Conservation (phyloP, 1,284 basidiomycete species). For the Cutaneotrichosporon dermatis region DNA sequence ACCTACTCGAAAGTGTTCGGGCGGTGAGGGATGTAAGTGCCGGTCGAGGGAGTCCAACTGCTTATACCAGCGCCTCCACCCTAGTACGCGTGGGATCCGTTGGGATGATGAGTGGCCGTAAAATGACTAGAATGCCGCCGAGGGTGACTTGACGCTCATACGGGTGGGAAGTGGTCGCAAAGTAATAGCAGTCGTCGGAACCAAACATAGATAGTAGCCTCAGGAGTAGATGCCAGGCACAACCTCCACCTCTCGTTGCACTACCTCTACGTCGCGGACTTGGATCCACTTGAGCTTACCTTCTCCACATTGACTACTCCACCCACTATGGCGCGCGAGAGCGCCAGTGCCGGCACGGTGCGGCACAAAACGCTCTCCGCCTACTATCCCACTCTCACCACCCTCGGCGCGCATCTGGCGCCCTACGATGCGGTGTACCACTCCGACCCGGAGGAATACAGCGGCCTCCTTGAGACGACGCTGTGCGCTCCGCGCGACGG, state of each 20-base stretch:
- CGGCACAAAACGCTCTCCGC: slow-evolving; percentile 43
- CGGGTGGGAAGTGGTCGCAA: too few species aligned
- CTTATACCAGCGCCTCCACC: slow-evolving; percentile 11
- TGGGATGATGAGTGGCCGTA: slow-evolving; percentile 20
- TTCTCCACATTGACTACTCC: not conserved
- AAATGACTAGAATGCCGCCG: not conserved
- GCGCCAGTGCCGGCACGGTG: not conserved
- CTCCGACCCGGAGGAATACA: slow-evolving; percentile 27
- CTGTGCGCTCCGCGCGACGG: slow-evolving; percentile 20
- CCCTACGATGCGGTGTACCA: slow-evolving; percentile 6
- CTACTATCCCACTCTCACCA: slow-evolving; percentile 31
- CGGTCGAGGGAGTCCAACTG: not conserved
- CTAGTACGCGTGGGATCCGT: slow-evolving; percentile 5
- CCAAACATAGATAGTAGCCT: slow-evolving; percentile 6
- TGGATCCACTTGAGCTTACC: not conserved
- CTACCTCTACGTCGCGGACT: too few species aligned
- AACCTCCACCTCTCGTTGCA: not conserved
- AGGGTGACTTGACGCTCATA: too few species aligned
- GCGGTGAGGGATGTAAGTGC: slow-evolving; percentile 18
- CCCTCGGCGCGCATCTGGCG: slow-evolving; percentile 21
- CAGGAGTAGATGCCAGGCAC: not conserved
- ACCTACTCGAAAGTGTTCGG: slow-evolving; percentile 14
- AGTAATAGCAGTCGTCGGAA: not conserved
- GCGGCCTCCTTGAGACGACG: slow-evolving; percentile 17
- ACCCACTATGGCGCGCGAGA: too few species aligned